These are phyloP conservation scores for Styphnolobium japonicum DNA, from an alignment of 306 rosid species.

Conservation along the genomic window DNA sequence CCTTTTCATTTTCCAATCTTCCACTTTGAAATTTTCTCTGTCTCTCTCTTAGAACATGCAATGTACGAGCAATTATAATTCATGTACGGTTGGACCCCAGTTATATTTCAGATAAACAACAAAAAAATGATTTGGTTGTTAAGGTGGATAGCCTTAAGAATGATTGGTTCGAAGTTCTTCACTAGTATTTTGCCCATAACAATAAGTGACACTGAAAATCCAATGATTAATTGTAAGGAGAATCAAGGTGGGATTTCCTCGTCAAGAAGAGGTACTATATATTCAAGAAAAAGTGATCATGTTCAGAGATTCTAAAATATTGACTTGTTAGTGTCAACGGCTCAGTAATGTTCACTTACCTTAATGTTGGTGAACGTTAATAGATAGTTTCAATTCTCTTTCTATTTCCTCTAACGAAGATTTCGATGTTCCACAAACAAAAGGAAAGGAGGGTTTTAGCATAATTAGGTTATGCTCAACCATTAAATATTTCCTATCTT, in stretches of 20 bases:
- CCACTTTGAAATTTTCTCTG: not conserved
- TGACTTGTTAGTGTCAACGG: not conserved
- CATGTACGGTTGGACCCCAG: conserved; percentile 15
- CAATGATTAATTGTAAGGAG: not conserved
- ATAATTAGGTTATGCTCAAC: not conserved
- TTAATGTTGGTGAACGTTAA: not conserved
- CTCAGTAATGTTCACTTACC: not conserved
- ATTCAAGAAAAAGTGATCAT: not conserved
- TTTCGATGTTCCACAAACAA: not conserved
- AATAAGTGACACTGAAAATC: not conserved
- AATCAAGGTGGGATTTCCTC: not conserved
- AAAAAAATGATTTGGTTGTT: conserved; percentile 6
- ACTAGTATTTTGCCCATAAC: not conserved
- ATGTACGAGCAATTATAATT: not conserved
- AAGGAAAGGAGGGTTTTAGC: not conserved
- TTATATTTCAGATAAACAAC: not conserved
- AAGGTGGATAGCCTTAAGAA: conserved; percentile 1
- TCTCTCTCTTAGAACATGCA: not conserved
- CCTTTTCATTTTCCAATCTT: not conserved
- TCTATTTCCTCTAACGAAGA: not conserved
- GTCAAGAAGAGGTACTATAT: not conserved
- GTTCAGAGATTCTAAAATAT: not conserved
- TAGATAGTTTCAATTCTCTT: not conserved
- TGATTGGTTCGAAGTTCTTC: not conserved
- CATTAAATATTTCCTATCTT: too few relatives aligned